Evolutionary conservation across 2,329 filamentous ascomycete species (phyloP), one percentile per base, ranked within the genome.

Genomic region (Cytospora paraplurivora): DNA sequence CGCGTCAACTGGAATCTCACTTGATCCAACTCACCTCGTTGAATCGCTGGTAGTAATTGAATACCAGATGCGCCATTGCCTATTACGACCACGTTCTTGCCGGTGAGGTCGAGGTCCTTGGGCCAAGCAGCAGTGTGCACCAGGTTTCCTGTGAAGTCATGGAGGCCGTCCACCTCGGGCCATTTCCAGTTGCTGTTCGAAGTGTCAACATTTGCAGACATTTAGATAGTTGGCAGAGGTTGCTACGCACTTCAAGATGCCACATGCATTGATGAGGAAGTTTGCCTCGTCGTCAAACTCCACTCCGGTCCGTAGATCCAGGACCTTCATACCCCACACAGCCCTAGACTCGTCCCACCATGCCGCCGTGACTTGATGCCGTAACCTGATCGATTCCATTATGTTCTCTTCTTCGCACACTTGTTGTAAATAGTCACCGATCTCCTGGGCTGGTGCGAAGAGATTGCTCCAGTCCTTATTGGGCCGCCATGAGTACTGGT

Each of bases 391-490:
- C 15, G 68, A 70, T 44, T 75, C 75, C 56, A 69, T 70, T 73
- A 84, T 78, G 41, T 74, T 69, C 66, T 82, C 80, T 19, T 83
- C 81, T n/a, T 80, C 75, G 63, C 78, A 81, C 37, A 83, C 72
- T 7, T 69, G 68, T 58, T 77, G 73, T 33, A 88, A 77, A 65
- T 88, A 88, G 3, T 75, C 73, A 49, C 79, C 76, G 50, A 88
- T 88, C 69, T 88, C 85, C 0, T 75, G 74, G 0, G 81, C 81
- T 0, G 78, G 74, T 0, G 83, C 77, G 69, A 84, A 87, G 70
- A 87, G 85, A 62, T 81, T 80, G 19, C 79, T 78, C 85, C 86
- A 89, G 47, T 80, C 78, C 7, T 79, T 80, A 70, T 88, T 88
- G 2, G 81, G 82, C 61, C 81, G 78, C 81, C 83, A 88, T 2